Base-by-base conservation (phyloP, 129 eudicot genomes). In the Apium graveolens region DNA sequence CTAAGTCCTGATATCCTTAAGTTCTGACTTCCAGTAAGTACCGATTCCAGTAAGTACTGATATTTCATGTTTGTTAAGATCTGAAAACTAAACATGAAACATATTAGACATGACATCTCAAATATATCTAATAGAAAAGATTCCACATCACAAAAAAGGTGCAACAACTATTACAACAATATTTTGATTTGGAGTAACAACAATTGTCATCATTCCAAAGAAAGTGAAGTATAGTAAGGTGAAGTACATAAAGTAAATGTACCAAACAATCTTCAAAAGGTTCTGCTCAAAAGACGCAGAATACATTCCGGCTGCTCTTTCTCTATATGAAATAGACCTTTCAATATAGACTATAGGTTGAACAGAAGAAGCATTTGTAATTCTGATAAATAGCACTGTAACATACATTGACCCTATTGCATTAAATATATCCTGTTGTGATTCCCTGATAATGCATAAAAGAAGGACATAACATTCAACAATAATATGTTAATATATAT, bases 331-430 rank as follows among this genome's bases (percentile, higher is more conserved):
- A 86, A 90, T 96, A 34, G 85, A 93, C 49, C 98, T 80, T 83
- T 93, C 98, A 37, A 93, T 87, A 46, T 88, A 88, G 27, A 93
- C 89, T 42, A 93, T 96, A 1, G 98, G 98, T 83, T 93, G 98
- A 53, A 93, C 96, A 66, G 98, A 89, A 45, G 93, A 53, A 7
- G 98, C 96, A 37, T 93, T 93, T 5, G 98, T 93, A 71, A 93
- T 89, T 41, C 98, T 96, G 18, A 93, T 93, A 66, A 93, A 93
- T 46, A 93, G 78, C 60, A 93, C 96, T 39, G 98, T 96, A 27
- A 94, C 90, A 74, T 93, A 93, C 91, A 93, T 93, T 24, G 98
- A 93, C 77, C 98, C 98, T 96, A 93, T 90, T 7, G 98, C 98
- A 48, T 93, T 93, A 42, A 81, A 90, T 48, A 93, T 93, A 78